Conservation (phyloP, 2,329 filamentous ascomycete genomes). For the Penicillium palitans region DNA sequence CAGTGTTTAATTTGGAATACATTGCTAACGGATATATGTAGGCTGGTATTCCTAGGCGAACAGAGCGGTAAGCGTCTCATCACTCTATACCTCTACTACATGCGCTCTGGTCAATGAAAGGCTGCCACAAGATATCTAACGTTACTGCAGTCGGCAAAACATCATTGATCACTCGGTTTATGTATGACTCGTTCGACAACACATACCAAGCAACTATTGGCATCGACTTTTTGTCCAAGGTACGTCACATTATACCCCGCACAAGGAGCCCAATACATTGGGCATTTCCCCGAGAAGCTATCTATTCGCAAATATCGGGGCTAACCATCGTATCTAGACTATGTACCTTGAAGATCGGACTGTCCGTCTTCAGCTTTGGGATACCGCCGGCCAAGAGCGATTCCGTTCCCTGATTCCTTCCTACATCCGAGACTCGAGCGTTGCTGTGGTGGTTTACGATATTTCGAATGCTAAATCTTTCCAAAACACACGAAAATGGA, state of each 20-base stretch:
- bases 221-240: constrained; percentile 99
- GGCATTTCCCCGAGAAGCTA: background rate
- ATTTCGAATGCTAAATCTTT: constrained; percentile 97
- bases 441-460: constrained; percentile 98
- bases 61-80: constrained; percentile 76
- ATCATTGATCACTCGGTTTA: constrained; percentile 96
- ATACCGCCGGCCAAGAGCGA: constrained; percentile 95
- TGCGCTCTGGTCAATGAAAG: constrained; percentile 1
- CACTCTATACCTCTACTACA: constrained; percentile 1
- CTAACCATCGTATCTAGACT: constrained; percentile 57
- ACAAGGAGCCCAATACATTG: background rate
- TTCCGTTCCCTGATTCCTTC: constrained; percentile 97
- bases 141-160: constrained; percentile 82
- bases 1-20: background rate
- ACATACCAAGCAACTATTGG: constrained; percentile 99
- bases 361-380: constrained; percentile 95
- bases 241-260: constrained; percentile 42
- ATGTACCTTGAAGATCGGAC: constrained; percentile 99
- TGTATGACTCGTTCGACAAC: constrained; percentile 99
- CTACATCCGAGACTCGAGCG: constrained; percentile 96
- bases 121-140: constrained; percentile 18
- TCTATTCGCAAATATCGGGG: background rate
- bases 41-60: constrained; percentile 95
- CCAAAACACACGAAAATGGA: constrained; percentile 99
- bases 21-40: constrained; percentile 46